Base-by-base conservation (phyloP, 2,329 filamentous ascomycete genomes). In the Scortechinia acanthostroma region DNA sequence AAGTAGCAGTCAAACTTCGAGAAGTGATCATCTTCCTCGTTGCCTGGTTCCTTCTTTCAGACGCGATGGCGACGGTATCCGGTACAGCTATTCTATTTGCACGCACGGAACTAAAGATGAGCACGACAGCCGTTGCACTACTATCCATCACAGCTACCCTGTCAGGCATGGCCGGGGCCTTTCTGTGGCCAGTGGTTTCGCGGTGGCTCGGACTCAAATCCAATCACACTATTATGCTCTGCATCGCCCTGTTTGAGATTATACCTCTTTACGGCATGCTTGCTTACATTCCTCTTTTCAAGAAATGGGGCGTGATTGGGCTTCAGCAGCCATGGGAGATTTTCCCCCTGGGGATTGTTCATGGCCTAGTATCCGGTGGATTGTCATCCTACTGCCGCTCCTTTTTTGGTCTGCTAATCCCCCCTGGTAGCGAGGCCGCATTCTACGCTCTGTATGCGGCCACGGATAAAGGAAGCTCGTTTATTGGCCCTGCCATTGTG, bases 381-480 rank as follows among this genome's bases (percentile, higher is more conserved):
- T 68, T 98, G 33, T 89, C 87, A 47, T 86, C 86, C 20, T 96
- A 97, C 63, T 97, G 93, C 59, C 84, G 93, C 35, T 91, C 88
- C 49, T 73, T 98, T 3, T 98, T 88, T 58, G 91, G 90, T 30
- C 91, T 97, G 62, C 74, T 98, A 46, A 95, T 98, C 46, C 93
- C 93, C 1, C 88, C 89, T 0, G 93, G 93, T 3, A 94, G 86
- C 22, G 93, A 98, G 64, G 91, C 93, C 0, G 91, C 91, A 0
- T 98, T 98, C 59, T 98, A 95, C 59, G 91, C 91, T 0, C 72
- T 98, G 2, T 98, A 97, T 59, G 93, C 93, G 25, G 96, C 97
- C 51, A 97, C 93, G 2, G 93, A 98, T 62, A 98, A 98, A 63
- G 91, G 91, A 1, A 93, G 87, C 19, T 94, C 88, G 58, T 74